phyloP scores from a whole-genome alignment of 2,329 filamentous ascomycete genomes.

The Ascochyta fabae region DNA sequence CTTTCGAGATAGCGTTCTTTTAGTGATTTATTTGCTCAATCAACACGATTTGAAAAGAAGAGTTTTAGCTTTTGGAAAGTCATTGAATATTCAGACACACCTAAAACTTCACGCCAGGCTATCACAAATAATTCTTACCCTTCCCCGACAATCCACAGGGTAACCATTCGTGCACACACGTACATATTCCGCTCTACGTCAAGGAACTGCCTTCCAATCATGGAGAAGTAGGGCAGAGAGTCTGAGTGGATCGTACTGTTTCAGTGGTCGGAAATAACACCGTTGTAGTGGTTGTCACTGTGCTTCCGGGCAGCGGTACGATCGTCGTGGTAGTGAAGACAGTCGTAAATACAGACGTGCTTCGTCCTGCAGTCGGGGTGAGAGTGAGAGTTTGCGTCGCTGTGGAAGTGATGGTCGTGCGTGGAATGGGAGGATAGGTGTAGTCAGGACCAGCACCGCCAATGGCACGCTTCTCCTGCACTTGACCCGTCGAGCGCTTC shows the following conservation, averaged over 20 bases:
- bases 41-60: too few relatives aligned
- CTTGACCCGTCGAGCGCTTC: slow-evolving; percentile 3
- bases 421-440: slow-evolving; percentile 23
- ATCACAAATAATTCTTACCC: too few relatives aligned
- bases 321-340: slow-evolving; percentile 8
- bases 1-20: too few relatives aligned
- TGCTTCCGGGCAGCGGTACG: background rate
- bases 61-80: too few relatives aligned
- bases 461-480: slow-evolving; percentile 12
- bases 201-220: background rate
- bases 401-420: slow-evolving; percentile 15
- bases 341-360: slow-evolving; percentile 1
- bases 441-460: slow-evolving; percentile 24
- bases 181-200: background rate
- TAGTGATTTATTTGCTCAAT: too few relatives aligned
- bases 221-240: background rate
- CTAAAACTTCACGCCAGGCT: too few relatives aligned
- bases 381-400: slow-evolving; percentile 8
- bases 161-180: too few relatives aligned
- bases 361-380: background rate
- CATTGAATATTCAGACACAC: too few relatives aligned
- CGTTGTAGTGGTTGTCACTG: slow-evolving; percentile 7
- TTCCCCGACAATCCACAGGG: too few relatives aligned
- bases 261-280: background rate
- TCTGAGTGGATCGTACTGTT: slow-evolving; percentile 1